Conservation (phyloP, 2,329 filamentous ascomycete species). For the Monosporascus sp. region DNA sequence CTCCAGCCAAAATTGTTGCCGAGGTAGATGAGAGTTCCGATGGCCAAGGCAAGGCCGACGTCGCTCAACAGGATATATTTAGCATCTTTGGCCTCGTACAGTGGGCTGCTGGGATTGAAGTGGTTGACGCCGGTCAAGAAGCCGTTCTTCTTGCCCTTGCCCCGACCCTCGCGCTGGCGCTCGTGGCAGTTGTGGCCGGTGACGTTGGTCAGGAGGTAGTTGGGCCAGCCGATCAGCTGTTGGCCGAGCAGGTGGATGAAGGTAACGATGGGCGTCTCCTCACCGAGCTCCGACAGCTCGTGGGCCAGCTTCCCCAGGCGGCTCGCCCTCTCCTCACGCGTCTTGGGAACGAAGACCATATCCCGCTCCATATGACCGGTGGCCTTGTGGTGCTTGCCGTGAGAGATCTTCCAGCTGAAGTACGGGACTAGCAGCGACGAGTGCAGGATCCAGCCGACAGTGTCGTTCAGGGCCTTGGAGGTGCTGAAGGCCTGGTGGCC, state of each 20-base stretch:
- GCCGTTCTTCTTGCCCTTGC: slow-evolving; percentile 87
- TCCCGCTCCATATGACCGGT: slow-evolving; percentile 96
- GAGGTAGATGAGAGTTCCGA: slow-evolving; percentile 59
- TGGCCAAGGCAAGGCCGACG: slow-evolving; percentile 65
- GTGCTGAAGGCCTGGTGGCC: slow-evolving; percentile 94
- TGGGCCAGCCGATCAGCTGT: slow-evolving; percentile 88
- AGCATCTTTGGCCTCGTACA: slow-evolving; percentile 89
- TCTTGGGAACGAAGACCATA: slow-evolving; percentile 98
- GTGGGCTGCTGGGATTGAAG: slow-evolving; percentile 80
- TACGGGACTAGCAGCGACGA: slow-evolving; percentile 88
- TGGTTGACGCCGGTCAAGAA: slow-evolving; percentile 81
- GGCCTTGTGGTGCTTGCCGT: slow-evolving; percentile 99
- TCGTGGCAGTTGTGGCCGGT: slow-evolving; percentile 96
- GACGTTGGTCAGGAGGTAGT: slow-evolving; percentile 87
- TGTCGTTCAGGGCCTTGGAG: slow-evolving; percentile 87
- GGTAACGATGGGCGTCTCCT: slow-evolving; percentile 89
- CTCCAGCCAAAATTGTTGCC: slow-evolving; percentile 73
- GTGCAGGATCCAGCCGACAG: slow-evolving; percentile 87
- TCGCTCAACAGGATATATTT: slow-evolving; percentile 84
- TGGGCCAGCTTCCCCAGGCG: slow-evolving; percentile 70
- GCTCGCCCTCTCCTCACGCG: slow-evolving; percentile 72
- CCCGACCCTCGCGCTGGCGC: slow-evolving; percentile 86
- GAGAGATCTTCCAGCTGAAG: slow-evolving; percentile 99
- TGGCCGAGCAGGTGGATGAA: slow-evolving; percentile 69
- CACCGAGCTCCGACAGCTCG: slow-evolving; percentile 81